Base-by-base conservation (phyloP, 768 basidiomycete species). In the Mycena galopus region DNA sequence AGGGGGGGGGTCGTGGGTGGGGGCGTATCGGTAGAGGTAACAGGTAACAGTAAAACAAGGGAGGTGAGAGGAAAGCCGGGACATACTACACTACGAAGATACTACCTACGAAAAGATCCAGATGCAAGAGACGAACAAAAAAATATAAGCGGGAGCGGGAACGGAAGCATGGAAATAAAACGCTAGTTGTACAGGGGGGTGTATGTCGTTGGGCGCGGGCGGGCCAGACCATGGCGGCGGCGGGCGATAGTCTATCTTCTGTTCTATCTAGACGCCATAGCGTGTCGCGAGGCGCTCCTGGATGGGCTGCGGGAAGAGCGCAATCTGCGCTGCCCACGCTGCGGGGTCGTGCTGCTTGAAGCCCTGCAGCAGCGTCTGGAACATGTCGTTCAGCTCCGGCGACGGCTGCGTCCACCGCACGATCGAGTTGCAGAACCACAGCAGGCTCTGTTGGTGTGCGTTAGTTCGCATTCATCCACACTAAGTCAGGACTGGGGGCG, bases 361-460 rank as follows among this genome's bases (percentile, higher is more conserved):
- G 17, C 95, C 96, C 71, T 87, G 89, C 65, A 99, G 84, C 59
- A 99, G 88, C 82, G 93, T 90, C 79, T 92, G 90, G 90, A 99
- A 99, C 96, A 98, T 98, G 58, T 86, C 86, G 80, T 98, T 96
- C 69, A 99, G 88, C 82, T 97, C 95, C 14, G 91, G 86, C 1
- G 97, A 98, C 0, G 98, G 98, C 69, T 91, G 90, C 67, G 92
- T 94, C 98, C 98, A 99, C 72, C 96, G 89, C 63, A 97, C 94
- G 73, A 98, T 94, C 21, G 98, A 96, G 80, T 99, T 98, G 82
- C 97, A 97, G 91, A 99, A 99, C 94, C 94, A 99, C 65, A 97
- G 83, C 74, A 99, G 86, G 77, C 94, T 94, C 97, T 99, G 81
- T 16, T 32, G 60, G 44, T 23, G 59, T 25, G 61, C 58, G 32